Percentiles rank a stretch among this genome's conserved stretches.
These are phyloP conservation scores for Cryptosporidium meleagridis DNA, from an alignment of 169 alveolate genomes.

Conservation along the genomic window DNA sequence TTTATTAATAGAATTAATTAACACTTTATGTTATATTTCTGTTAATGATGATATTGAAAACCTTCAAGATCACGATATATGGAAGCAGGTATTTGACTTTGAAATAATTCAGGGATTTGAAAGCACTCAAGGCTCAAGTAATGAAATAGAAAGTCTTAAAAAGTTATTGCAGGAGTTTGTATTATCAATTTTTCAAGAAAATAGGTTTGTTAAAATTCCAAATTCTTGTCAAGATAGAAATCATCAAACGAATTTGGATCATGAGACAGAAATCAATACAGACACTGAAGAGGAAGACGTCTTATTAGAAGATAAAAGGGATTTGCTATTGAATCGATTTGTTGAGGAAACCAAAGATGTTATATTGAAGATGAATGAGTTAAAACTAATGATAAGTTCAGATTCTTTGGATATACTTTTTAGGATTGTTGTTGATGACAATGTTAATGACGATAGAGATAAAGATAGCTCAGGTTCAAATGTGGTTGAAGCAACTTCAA, in stretches of 20 bases:
- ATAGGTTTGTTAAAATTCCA: not conserved
- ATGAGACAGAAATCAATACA: not conserved
- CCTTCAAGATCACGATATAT: not conserved
- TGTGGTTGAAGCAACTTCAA: too few species aligned
- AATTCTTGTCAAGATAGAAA: not conserved
- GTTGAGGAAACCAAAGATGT: not conserved
- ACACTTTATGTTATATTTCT: slow-evolving; percentile 1
- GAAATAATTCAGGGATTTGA: not conserved
- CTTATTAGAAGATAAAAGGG: not conserved
- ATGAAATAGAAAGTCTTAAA: not conserved
- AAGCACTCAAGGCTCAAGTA: not conserved
- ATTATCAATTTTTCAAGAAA: not conserved
- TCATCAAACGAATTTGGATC: not conserved
- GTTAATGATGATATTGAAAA: not conserved
- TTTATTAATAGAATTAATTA: slow-evolving; percentile 9
- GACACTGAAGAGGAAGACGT: not conserved
- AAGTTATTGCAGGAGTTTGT: not conserved
- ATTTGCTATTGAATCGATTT: not conserved
- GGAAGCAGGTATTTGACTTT: not conserved
- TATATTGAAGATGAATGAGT: not conserved
- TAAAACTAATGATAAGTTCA: not conserved
- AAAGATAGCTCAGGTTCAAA: not conserved
- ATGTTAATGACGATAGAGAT: too few species aligned
- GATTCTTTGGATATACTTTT: slow-evolving; percentile 9
- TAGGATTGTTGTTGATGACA: not conserved